Base-by-base conservation (phyloP, 2,329 filamentous ascomycete genomes). In the Aspergillus sergii region DNA sequence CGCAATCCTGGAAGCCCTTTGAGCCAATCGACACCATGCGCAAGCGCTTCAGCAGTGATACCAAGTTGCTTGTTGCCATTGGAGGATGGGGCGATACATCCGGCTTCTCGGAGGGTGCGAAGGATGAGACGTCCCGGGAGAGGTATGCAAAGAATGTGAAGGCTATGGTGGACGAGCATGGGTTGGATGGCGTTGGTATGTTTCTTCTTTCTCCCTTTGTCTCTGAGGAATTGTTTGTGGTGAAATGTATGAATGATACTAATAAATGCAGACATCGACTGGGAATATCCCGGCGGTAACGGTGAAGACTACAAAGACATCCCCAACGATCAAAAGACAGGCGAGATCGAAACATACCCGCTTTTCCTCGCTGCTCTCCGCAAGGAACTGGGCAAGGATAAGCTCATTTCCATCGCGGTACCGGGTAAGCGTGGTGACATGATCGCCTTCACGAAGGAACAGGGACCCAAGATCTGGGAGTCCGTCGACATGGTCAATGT, bases 51-150 rank as follows among this genome's bases (percentile, higher is more conserved):
- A 72, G 80, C 14, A 73, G 82, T 0, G 80, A 80, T 30, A 88
- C 88, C 23, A 88, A 90, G 68, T 76, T 93, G 26, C 84, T 90
- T 79, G 83, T 93, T 43, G 89, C 91, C 23, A 87, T 93, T 66
- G 91, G 91, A 12, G 91, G 90, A 58, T 93, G 91, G 90, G 90
- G 89, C 0, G 88, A 92, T 64, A 88, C 85, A 0, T 73, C 76
- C 8, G 90, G 89, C 0, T 93, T 91, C 70, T 83, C 84, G 0
- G 74, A 48, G 1, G 89, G 84, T 0, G 86, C 88, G 1, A 81
- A 80, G 57, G 82, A 82, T 4, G 80, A 84, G 1, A 68, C 75
- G 10, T 84, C 82, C 1, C 84, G 88, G 19, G 79, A 82, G 64
- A 78, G 77, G 9, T 93, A 90, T 77, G 88, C 89, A 1, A 79